Evolutionary conservation across 2,329 filamentous ascomycete genomes (phyloP), one percentile per base, ranked within the genome.

Genomic region (Akanthomyces lecanii): DNA sequence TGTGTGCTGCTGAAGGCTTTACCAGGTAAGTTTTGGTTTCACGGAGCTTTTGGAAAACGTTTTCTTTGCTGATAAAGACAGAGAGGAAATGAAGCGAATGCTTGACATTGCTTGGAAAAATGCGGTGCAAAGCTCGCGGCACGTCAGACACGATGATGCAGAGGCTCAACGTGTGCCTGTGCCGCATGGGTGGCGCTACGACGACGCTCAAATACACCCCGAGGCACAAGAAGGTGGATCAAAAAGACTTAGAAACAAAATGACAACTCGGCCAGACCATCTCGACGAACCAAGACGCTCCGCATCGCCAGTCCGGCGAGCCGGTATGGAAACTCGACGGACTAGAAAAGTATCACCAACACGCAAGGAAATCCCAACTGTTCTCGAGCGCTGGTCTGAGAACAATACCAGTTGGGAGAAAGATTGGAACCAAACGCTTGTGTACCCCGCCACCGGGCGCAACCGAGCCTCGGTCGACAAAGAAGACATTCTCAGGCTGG

Each of bases 401-500:
- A 65, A 74, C 30, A 77, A 88, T 66, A 76, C 76, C 7, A 73
- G 73, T 3, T 89, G 86, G 86, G 73, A 73, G 40, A 74, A 74
- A 18, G 64, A 75, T 0, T 89, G 85, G 85, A 76, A 79, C 18
- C 79, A 78, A 56, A 82, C 88, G 1, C 77, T 93, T 1, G 77
- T 86, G 2, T 92, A 85, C 71, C 87, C 86, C 4, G 69, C 76
- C 5, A 77, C 75, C 30, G 85, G 85, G 3, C 84, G 81, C 61
- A 83, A 85, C 56, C 82, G 86, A 65, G 85, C 88, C 1, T 85
- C 82, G 1, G 85, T 95, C 1, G 85, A 90, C 63, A 86, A 83
- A 65, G 79, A 83, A n/a, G 91, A 95, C 70, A 86, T 98, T 40
- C 77, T 82, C 23, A 83, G 91, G 48, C 82, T 99, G 3, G 88